Evolutionary conservation across 345 rosid species (phyloP).

Genomic region (Bruguiera parviflora): DNA sequence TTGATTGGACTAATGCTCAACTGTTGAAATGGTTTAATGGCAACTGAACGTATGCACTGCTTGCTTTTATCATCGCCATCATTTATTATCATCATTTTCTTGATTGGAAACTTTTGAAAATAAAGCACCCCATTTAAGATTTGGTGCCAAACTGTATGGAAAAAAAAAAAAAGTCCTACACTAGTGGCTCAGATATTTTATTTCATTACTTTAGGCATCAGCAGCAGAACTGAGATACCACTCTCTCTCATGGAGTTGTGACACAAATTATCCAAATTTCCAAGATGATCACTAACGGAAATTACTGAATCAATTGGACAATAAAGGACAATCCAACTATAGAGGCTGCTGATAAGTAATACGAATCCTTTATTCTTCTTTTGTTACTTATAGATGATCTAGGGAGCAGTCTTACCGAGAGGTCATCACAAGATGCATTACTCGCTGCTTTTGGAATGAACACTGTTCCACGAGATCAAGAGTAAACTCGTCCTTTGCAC

Average conservation of each 20-base stretch:
- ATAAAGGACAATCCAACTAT: not conserved
- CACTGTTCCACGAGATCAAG: constrained; percentile 99
- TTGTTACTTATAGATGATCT: not conserved
- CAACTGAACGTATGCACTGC: not conserved
- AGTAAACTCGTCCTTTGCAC: constrained; percentile 85
- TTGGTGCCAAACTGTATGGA: too few relatives aligned
- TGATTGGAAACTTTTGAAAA: not conserved
- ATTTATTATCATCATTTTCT: not conserved
- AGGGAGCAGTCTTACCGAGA: constrained; percentile 51
- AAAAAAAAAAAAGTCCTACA: not conserved
- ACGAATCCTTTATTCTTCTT: not conserved
- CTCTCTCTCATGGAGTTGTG: not conserved
- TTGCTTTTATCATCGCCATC: not conserved
- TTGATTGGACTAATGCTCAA: not conserved
- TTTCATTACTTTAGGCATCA: not conserved
- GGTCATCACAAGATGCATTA: constrained; percentile 89
- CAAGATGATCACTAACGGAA: not conserved
- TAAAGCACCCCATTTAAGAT: not conserved
- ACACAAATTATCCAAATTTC: not conserved
- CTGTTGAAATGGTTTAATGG: not conserved
- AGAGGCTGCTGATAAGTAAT: constrained; percentile 4
- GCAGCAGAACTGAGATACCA: not conserved
- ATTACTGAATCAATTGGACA: too few relatives aligned
- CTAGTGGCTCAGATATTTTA: not conserved
- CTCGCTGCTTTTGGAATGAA: constrained; percentile 91